A percentile compares a stretch with the other conserved stretches of the same genome.
These are phyloP conservation scores for Hsuehochloa calcarea DNA, from an alignment of 176 grass and related monocot genomes.

Conservation along the genomic window DNA sequence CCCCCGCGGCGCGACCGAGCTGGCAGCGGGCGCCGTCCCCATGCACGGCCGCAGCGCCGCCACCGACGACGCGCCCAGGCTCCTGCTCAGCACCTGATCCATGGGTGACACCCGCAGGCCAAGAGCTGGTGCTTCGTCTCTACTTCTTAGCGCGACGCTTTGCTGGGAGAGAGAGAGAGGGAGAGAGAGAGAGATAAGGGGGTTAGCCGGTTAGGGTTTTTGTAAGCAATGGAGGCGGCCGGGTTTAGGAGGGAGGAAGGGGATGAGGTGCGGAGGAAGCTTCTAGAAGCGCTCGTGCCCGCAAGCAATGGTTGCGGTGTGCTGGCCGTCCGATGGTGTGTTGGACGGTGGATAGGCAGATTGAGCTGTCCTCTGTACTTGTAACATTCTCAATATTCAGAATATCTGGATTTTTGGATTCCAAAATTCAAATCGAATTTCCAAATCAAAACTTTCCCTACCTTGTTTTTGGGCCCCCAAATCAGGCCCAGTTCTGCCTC, in stretches of 20 bases:
- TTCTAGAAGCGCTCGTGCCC: conserved; percentile 4
- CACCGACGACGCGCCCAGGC: conserved; percentile 48
- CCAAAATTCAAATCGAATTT: no score
- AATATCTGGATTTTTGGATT: no score
- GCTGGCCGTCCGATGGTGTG: neutral
- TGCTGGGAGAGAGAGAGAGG: neutral
- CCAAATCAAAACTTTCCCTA: no score
- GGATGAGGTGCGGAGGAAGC: conserved; percentile 13
- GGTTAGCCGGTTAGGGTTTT: conserved; percentile 24
- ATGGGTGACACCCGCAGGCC: conserved; percentile 7
- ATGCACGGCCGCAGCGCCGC: conserved; percentile 47
- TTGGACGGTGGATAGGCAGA: neutral
- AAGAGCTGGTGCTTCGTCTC: neutral
- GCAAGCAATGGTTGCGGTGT: no score
- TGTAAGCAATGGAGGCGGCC: neutral
- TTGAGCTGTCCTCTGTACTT: neutral
- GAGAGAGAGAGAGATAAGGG: conserved; percentile 9
- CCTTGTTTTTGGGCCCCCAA: no score
- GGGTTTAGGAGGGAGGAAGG: neutral
- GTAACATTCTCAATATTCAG: no score
- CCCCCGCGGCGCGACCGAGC: conserved; percentile 15
- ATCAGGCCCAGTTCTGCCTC: no score
- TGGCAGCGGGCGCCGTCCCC: conserved; percentile 6
- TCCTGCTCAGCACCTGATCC: conserved; percentile 45
- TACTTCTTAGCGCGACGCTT: neutral